Percentiles rank a stretch among this genome's conserved stretches.
Conservation (phyloP, 78 protist species). For the Dictyostelium intermedium region DNA sequence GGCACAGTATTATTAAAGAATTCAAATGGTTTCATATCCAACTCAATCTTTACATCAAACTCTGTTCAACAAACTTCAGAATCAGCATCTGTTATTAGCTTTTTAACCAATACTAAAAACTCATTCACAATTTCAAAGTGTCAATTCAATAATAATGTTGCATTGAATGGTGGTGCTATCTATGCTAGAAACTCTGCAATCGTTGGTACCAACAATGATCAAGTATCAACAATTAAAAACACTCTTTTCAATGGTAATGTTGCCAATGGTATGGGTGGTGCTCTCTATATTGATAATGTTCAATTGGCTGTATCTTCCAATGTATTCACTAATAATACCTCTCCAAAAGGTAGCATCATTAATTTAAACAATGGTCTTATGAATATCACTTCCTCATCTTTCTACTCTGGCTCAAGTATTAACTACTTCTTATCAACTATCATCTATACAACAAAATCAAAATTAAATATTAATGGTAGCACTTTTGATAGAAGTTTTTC, state of each 20-base stretch:
- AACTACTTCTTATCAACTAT: not conserved
- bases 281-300: not conserved
- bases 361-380: not conserved
- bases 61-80: not conserved
- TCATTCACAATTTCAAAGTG: not conserved
- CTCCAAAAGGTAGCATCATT: not conserved
- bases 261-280: not conserved
- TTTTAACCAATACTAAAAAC: not conserved
- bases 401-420: not conserved
- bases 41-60: not conserved
- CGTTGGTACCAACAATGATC: not conserved
- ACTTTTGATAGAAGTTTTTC: not conserved
- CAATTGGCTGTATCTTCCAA: not conserved
- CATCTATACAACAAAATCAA: not conserved
- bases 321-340: not conserved
- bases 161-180: not conserved
- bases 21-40: not conserved
- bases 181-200: not conserved
- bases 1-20: not conserved
- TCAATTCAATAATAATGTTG: not conserved
- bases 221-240: not conserved
- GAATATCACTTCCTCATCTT: not conserved
- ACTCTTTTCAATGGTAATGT: not conserved
- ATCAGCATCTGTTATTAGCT: not conserved
- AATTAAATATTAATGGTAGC: not conserved